Base-by-base conservation (phyloP, 306 rosid genomes). In the Vigna angularis region DNA sequence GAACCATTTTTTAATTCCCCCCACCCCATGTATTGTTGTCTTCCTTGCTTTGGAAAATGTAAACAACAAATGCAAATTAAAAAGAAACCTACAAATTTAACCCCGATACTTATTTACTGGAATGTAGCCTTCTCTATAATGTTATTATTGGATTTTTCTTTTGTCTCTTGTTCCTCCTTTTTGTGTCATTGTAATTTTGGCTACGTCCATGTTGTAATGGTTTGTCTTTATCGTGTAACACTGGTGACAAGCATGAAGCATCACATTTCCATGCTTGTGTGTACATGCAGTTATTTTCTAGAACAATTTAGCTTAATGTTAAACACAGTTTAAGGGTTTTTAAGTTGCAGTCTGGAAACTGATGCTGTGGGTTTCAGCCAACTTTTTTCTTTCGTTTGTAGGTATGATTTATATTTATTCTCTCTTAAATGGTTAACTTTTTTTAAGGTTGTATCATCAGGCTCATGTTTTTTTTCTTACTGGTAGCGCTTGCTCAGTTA, bases 291-390 rank as follows among this genome's bases (percentile, higher is more conserved):
- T 68, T 81, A 22, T 57, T 24, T 42, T 44, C 32, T 15, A 18
- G 57, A 36, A 48, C 57, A 48, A 42, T 42, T 13, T 45, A 20
- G 79, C 30, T 10, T 45, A n/a, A 11, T 32, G 48, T 57, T 5
- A 73, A 52, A 65, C 45, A 6, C 44, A 24, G 47, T 72, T 63
- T 52, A 52, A 22, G 26, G 24, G 20, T n/a, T 52, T 52, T 17
- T 17, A 45, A 18, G 72, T 36, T 59, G 30, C 82, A 14, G 26
- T 61, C 22, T 78, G 32, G 40, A 36, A 53, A 66, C 13, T 14
- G 56, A 42, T 28, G 34, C 57, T 3, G 34, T n/a, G 32, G n/a
- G 70, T 42, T 55, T 68, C 15, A 56, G 45, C 66, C 57, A 2
- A 56, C 61, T 40, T 70, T 32, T 40, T 42, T 53, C n/a, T 20